phyloP scores from a whole-genome alignment of 176 grass and related monocot species.

The Typha latifolia region DNA sequence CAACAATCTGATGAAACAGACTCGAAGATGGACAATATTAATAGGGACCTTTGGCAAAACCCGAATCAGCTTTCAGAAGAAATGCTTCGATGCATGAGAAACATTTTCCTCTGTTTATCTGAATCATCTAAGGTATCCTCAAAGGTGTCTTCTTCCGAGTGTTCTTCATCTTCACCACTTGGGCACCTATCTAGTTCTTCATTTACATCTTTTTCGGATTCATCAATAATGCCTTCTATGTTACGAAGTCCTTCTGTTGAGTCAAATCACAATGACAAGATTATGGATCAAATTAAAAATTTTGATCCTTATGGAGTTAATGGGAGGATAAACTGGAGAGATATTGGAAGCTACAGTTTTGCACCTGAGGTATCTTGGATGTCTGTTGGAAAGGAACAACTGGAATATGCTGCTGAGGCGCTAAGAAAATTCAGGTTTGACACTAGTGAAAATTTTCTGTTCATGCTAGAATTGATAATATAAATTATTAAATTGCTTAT shows the following conservation, averaged over 20 bases:
- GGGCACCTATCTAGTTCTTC: constrained; percentile 59
- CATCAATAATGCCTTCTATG: constrained; percentile 45
- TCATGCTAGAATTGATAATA: too few species aligned
- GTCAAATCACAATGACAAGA: constrained; percentile 30
- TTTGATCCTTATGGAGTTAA: constrained; percentile 87
- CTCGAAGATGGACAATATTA: constrained; percentile 44
- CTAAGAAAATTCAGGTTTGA: constrained; percentile 92
- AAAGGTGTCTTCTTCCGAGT: constrained; percentile 41
- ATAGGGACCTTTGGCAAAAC: constrained; percentile 54
- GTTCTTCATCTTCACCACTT: constrained; percentile 58
- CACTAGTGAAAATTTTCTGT: background rate
- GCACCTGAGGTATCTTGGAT: constrained; percentile 90
- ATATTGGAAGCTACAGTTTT: constrained; percentile 63
- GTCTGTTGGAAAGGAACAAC: constrained; percentile 93
- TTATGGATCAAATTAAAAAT: constrained; percentile 28
- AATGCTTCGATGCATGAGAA: constrained; percentile 99
- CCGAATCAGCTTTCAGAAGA: constrained; percentile 94
- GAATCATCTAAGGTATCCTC: constrained; percentile 61
- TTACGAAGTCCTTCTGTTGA: constrained; percentile 51
- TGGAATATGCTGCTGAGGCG: constrained; percentile 92
- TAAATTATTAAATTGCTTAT: too few species aligned
- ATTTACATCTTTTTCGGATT: constrained; percentile 63
- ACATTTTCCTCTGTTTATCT: constrained; percentile 85
- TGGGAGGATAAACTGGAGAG: constrained; percentile 51
- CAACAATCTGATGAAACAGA: constrained; percentile 26